Evolutionary conservation across 495 filamentous ascomycete species (phyloP).

Genomic region (Filosporella fistucella): DNA sequence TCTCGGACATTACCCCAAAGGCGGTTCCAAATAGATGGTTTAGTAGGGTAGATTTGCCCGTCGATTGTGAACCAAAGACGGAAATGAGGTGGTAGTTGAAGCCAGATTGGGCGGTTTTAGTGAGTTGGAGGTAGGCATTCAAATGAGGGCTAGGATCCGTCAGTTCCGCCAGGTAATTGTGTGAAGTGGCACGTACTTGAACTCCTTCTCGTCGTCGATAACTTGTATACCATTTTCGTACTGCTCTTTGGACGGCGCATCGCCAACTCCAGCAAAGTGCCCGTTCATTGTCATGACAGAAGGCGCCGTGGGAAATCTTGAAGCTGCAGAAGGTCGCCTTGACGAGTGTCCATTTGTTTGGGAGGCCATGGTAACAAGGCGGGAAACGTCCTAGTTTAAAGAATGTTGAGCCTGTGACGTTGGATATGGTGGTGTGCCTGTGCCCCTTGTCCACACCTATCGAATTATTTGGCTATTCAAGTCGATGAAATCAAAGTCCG

Average conservation of each 20-base stretch:
- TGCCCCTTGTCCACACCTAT: conserved; percentile 1
- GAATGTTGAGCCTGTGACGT: conserved; percentile 5
- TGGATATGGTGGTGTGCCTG: not conserved
- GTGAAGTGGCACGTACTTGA: conserved; percentile 64
- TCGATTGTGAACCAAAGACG: conserved; percentile 97
- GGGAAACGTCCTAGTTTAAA: not conserved
- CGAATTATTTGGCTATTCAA: no score
- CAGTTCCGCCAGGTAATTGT: conserved; percentile 3
- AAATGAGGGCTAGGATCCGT: conserved; percentile 60
- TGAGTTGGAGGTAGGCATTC: conserved; percentile 71
- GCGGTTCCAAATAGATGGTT: conserved; percentile 94
- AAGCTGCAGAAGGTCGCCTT: conserved; percentile 18
- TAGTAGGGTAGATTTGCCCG: conserved; percentile 93
- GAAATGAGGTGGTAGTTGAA: conserved; percentile 99
- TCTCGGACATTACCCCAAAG: conserved; percentile 95
- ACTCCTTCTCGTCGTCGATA: conserved; percentile 90
- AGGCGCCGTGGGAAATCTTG: conserved; percentile 43
- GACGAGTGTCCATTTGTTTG: conserved; percentile 17
- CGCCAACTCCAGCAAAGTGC: conserved; percentile 79
- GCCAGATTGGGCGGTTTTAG: conserved; percentile 76
- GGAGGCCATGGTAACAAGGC: conserved; percentile 12
- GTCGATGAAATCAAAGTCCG: no score
- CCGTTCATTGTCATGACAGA: conserved; percentile 73
- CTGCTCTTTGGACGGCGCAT: conserved; percentile 56
- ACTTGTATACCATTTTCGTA: conserved; percentile 96